Conservation (phyloP, 192 early-diverging fungal species). For the Coemansia sp. region DNA sequence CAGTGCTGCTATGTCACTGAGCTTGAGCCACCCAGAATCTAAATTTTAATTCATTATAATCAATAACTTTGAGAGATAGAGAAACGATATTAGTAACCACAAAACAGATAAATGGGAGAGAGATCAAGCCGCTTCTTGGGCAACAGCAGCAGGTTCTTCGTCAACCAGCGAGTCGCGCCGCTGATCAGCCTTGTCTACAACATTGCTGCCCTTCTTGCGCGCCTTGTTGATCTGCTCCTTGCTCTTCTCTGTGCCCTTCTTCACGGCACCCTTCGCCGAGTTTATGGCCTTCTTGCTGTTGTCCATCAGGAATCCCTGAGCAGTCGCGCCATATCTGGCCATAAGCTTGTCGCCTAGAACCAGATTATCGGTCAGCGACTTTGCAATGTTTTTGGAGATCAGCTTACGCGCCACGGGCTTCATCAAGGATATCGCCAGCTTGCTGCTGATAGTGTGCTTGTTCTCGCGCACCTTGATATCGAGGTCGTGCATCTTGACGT, state of each 20-base stretch:
- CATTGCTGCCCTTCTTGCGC: slow-evolving; percentile 9
- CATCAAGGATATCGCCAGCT: slow-evolving; percentile 32
- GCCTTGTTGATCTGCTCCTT: slow-evolving; percentile 23
- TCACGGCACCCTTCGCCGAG: slow-evolving; percentile 18
- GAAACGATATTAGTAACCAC: not conserved
- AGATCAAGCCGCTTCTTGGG: not conserved
- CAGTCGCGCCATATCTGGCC: slow-evolving; percentile 31
- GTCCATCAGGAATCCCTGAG: slow-evolving; percentile 17
- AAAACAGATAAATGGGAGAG: not conserved
- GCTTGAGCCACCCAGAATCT: not conserved
- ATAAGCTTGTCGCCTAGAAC: slow-evolving; percentile 26
- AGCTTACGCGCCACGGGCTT: slow-evolving; percentile 35
- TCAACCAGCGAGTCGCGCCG: slow-evolving; percentile 14
- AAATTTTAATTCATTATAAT: not conserved
- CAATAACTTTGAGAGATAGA: no score
- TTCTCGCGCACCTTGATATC: slow-evolving; percentile 34
- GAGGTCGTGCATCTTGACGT: slow-evolving; percentile 41
- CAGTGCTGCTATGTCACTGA: not conserved
- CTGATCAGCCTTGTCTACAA: not conserved
- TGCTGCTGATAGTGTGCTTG: slow-evolving; percentile 47
- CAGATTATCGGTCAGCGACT: slow-evolving; percentile 33
- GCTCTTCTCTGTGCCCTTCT: slow-evolving; percentile 28
- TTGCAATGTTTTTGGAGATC: slow-evolving; percentile 30
- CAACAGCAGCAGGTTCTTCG: not conserved
- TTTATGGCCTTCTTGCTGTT: slow-evolving; percentile 26